These are phyloP conservation scores for Kwoniella mangroviensis DNA, from an alignment of 768 basidiomycete genomes.

Conservation along the genomic window DNA sequence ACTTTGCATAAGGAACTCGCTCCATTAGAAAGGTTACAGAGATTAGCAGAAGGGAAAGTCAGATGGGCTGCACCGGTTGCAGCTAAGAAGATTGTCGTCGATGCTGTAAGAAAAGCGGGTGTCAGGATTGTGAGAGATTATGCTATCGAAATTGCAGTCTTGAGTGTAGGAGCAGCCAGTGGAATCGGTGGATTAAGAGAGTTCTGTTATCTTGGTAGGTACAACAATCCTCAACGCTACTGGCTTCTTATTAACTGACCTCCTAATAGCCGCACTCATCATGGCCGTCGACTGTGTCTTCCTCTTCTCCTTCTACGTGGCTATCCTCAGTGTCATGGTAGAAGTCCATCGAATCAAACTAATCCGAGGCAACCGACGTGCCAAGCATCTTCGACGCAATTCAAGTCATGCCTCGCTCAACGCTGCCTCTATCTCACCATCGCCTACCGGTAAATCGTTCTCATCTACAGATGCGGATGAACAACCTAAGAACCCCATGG, in stretches of 20 bases:
- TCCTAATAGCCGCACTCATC: slow-evolving; percentile 71
- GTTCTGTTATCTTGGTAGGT: slow-evolving; percentile 88
- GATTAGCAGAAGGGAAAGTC: slow-evolving; percentile 55
- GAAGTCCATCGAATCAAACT: slow-evolving; percentile 67
- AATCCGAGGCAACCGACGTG: slow-evolving; percentile 58
- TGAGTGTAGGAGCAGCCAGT: slow-evolving; percentile 82
- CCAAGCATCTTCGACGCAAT: slow-evolving; percentile 45
- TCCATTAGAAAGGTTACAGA: slow-evolving; percentile 54
- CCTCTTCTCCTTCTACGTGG: slow-evolving; percentile 86
- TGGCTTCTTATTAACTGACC: too few relatives aligned
- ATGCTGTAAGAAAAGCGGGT: slow-evolving; percentile 78
- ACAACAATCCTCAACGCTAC: too few relatives aligned
- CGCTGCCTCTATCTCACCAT: slow-evolving; percentile 17
- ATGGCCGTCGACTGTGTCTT: slow-evolving; percentile 84
- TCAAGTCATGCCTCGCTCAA: slow-evolving; percentile 55
- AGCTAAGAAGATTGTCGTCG: slow-evolving; percentile 80
- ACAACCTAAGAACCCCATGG: slow-evolving; percentile 76
- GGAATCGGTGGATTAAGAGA: slow-evolving; percentile 87
- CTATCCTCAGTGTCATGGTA: slow-evolving; percentile 91
- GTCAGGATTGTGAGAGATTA: slow-evolving; percentile 89
- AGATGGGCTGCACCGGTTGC: slow-evolving; percentile 63
- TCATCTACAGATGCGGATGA: slow-evolving; percentile 51
- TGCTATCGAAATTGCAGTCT: slow-evolving; percentile 84
- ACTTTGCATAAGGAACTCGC: slow-evolving; percentile 54
- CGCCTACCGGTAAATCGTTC: slow-evolving; percentile 19